These are phyloP conservation scores for Hortiboletus flavorubellus DNA, from an alignment of 768 basidiomycete species.

Conservation along the genomic window DNA sequence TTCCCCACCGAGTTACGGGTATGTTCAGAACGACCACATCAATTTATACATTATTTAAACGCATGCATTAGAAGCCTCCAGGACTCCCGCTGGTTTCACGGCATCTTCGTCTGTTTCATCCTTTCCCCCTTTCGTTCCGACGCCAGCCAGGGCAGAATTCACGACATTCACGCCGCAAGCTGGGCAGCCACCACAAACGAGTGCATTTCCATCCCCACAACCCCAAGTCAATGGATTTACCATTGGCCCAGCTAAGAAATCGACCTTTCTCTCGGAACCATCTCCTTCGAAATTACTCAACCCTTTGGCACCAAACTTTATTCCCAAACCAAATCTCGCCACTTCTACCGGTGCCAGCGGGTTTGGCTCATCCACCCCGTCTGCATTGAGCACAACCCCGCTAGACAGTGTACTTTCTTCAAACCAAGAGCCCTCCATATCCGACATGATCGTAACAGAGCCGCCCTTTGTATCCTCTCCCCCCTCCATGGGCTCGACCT, in stretches of 20 bases:
- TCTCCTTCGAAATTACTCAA: slow-evolving; percentile 13
- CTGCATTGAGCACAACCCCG: background rate
- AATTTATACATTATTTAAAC: background rate
- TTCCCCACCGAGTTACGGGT: slow-evolving; percentile 13
- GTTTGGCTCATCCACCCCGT: background rate
- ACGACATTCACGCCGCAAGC: background rate
- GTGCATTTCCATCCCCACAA: background rate
- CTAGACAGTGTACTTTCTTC: background rate
- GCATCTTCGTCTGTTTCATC: background rate
- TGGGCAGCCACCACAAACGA: background rate
- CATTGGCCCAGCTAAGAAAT: background rate
- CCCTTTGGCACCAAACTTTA: slow-evolving; percentile 19
- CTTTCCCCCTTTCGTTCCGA: background rate
- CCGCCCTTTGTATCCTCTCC: slow-evolving; percentile 14
- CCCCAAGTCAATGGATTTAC: background rate
- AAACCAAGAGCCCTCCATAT: background rate
- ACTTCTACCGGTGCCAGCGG: background rate
- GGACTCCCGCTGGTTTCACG: background rate
- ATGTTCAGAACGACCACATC: background rate
- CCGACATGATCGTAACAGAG: background rate
- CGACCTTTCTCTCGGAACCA: slow-evolving; percentile 3
- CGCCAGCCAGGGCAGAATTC: background rate
- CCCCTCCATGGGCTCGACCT: slow-evolving; percentile 9
- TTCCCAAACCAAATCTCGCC: background rate
- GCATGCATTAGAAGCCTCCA: background rate